Evolutionary conservation across 2,329 filamentous ascomycete species (phyloP).

Genomic region (Ophidiomyces ophidiicola): DNA sequence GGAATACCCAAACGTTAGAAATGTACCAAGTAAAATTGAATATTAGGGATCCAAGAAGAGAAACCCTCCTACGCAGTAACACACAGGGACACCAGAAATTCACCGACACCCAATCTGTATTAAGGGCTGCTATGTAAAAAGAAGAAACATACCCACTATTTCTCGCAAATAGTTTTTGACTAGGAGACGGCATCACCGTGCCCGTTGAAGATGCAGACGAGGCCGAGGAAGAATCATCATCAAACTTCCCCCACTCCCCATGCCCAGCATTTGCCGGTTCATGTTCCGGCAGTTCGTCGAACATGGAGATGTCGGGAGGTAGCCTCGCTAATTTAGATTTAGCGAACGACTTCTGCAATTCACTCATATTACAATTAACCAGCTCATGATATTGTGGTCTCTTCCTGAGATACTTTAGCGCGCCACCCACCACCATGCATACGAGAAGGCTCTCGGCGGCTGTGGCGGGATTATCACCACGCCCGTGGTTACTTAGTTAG

Average conservation of each 20-base stretch:
- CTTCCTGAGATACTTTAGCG: too few relatives aligned
- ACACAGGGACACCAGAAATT: too few relatives aligned
- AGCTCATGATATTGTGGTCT: too few relatives aligned
- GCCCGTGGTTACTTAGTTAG: too few relatives aligned
- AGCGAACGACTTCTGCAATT: conserved; percentile 66
- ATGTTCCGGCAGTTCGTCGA: conserved; percentile 32
- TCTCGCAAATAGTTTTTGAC: conserved; percentile 59
- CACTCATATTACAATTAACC: conserved; percentile 54
- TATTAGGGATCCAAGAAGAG: background rate
- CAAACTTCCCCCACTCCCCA: conserved; percentile 23
- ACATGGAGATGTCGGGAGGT: conserved; percentile 43
- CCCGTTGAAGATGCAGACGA: conserved; percentile 88
- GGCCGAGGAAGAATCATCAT: conserved; percentile 58
- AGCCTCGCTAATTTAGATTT: conserved; percentile 58
- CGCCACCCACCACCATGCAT: too few relatives aligned
- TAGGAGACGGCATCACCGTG: conserved; percentile 72
- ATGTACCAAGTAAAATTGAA: too few relatives aligned
- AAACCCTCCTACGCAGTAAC: too few relatives aligned
- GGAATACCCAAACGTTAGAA: conserved; percentile 7
- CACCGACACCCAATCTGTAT: too few relatives aligned
- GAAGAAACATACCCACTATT: conserved; percentile 48
- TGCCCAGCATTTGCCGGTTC: conserved; percentile 23
- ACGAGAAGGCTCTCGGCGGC: too few relatives aligned
- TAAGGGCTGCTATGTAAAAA: too few relatives aligned
- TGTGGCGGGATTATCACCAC: too few relatives aligned